Evolutionary conservation across 2,329 filamentous ascomycete species (phyloP), one percentile per base, ranked within the genome.

Genomic region (Venturia oleaginea): DNA sequence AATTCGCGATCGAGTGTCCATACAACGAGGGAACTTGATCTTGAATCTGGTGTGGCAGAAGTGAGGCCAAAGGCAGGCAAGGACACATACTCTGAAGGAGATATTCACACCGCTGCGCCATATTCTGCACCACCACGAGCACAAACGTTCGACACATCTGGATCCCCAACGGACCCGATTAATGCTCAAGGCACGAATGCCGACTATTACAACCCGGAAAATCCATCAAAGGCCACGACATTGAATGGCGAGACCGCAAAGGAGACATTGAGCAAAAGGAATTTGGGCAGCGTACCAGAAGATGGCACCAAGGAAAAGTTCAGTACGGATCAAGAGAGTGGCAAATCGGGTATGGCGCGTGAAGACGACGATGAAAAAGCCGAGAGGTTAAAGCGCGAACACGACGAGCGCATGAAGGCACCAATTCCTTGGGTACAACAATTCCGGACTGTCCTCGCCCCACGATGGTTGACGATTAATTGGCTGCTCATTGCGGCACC

Each of bases 391-490:
- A 64, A 64, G 42, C 46, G 48, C 17, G 51, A 57, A 27, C 62
- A 57, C 59, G 42, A 65, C 11, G 57, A 64, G 22, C 32, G 27
- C 8, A 38, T 64, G 51, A 54, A 59, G 27, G 59, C 27, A 1
- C 65, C 65, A n/a, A 66, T 67, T 22, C 59, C 60, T 17, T 22
- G 61, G 30, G 43, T 32, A 27, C 46, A 59, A n/a, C 65, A 66
- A 46, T 19, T 66, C n/a, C n/a, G 54, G 5, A 43, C 61, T 1
- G 65, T 66, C 19, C 62, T 66, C 15, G 66, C 38, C 43, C 65
- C 65, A 30, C 63, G 48, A 43, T 66, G 65, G 65, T 46, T 62
- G 32, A 65, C 64, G 2, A 66, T 66, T 46, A 66, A 66, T 19
- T 65, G 63, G 64, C 64, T 67, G 19, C 42, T 67, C 2, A 30